phyloP scores from a whole-genome alignment of 2,329 filamentous ascomycete genomes.

The Exophiala lecanii-corni region DNA sequence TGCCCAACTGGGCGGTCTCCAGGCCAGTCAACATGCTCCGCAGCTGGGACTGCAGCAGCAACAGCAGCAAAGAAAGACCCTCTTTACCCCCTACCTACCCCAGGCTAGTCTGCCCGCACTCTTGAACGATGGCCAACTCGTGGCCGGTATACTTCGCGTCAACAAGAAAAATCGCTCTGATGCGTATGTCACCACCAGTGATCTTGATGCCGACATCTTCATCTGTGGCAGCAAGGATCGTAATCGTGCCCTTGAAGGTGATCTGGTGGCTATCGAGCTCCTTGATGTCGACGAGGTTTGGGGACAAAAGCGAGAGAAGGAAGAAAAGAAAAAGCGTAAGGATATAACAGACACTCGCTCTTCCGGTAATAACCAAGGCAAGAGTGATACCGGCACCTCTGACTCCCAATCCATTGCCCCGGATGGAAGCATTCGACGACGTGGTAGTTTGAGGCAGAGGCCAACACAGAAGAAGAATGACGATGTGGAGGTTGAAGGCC shows the following conservation, averaged over 20 bases:
- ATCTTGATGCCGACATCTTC: conserved; percentile 97
- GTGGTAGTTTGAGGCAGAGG: conserved; percentile 91
- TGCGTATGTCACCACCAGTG: conserved; percentile 90
- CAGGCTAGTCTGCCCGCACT: conserved; percentile 90
- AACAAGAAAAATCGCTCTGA: conserved; percentile 99
- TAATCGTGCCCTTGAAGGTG: conserved; percentile 92
- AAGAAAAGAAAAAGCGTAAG: conserved; percentile 99
- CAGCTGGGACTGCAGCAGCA: conserved; percentile 64
- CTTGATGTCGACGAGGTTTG: conserved; percentile 98
- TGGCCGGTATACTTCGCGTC: conserved; percentile 91
- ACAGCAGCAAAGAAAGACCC: conserved; percentile 93
- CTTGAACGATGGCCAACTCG: conserved; percentile 84
- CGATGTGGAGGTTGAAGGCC: conserved; percentile 96
- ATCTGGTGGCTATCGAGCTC: conserved; percentile 91
- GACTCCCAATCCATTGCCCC: conserved; percentile 58
- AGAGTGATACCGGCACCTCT: conserved; percentile 54
- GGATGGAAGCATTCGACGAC: conserved; percentile 83
- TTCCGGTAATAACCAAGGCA: conserved; percentile 56
- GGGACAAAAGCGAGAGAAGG: conserved; percentile 97
- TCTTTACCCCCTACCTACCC: conserved; percentile 96
- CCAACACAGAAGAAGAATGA: conserved; percentile 99
- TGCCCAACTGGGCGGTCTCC: conserved; percentile 67
- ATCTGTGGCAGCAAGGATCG: conserved; percentile 99
- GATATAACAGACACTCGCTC: conserved; percentile 91
- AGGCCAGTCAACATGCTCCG: conserved; percentile 67